Percentiles rank a stretch among this genome's conserved stretches.
phyloP scores from a whole-genome alignment of 768 basidiomycete species.

The Pisolithus sp. region DNA sequence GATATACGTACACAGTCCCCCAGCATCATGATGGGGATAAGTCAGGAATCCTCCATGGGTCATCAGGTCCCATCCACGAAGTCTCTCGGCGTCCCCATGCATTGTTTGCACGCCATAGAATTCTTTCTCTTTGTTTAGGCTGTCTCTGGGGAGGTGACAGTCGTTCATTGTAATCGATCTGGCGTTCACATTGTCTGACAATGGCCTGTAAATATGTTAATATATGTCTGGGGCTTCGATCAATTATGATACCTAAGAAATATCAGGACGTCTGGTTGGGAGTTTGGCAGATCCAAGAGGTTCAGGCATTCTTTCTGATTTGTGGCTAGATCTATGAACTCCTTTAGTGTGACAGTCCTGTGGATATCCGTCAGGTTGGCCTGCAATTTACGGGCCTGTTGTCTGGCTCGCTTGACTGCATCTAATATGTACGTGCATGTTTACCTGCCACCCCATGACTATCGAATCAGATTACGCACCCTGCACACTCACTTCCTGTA shows the following conservation, averaged over 20 bases:
- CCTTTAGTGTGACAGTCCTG: neutral
- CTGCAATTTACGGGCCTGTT: neutral
- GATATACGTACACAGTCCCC: neutral
- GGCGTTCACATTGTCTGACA: neutral
- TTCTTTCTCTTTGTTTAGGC: neutral
- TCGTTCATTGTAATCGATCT: neutral
- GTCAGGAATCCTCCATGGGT: slow-evolving; percentile 8
- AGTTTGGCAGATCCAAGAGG: neutral
- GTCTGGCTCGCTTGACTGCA: neutral
- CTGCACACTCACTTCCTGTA: neutral
- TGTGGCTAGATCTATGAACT: neutral
- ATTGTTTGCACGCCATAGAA: neutral
- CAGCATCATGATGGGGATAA: slow-evolving; percentile 7
- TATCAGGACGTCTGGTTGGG: neutral
- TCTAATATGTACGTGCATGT: no score
- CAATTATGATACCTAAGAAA: neutral
- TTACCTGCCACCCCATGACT: no score
- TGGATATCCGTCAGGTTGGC: neutral
- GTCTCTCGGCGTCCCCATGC: neutral
- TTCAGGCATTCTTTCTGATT: neutral
- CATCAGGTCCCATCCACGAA: slow-evolving; percentile 1
- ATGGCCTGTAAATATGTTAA: neutral
- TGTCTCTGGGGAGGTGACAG: neutral
- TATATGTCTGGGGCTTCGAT: neutral
- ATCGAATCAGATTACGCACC: neutral